phyloP scores from a whole-genome alignment of 306 rosid species.

The Prunus davidiana region DNA sequence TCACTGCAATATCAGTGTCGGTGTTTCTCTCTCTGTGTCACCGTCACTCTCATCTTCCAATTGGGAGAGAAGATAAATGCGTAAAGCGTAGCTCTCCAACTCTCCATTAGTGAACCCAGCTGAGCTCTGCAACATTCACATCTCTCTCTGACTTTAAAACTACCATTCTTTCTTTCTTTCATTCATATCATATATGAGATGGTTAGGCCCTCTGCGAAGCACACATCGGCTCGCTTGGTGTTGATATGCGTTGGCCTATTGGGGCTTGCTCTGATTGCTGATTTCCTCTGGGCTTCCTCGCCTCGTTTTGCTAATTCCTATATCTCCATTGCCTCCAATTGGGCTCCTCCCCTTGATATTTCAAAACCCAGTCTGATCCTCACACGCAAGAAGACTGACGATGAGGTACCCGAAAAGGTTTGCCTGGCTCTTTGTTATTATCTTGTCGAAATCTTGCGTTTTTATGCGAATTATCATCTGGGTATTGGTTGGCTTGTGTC shows the following conservation, averaged over 20 bases:
- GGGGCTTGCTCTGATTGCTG: slow-evolving; percentile 68
- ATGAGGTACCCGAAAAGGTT: slow-evolving; percentile 24
- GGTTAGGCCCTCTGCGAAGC: slow-evolving; percentile 70
- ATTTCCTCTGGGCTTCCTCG: slow-evolving; percentile 80
- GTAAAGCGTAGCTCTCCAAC: not conserved
- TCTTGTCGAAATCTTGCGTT: not conserved
- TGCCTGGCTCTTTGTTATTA: not conserved
- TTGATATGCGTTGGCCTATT: slow-evolving; percentile 56
- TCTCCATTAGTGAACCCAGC: not conserved
- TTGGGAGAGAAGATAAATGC: not conserved
- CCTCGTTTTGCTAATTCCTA: slow-evolving; percentile 27
- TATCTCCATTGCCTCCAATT: slow-evolving; percentile 28
- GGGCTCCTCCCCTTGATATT: slow-evolving; percentile 26
- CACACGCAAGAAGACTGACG: slow-evolving; percentile 17
- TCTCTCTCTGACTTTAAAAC: not conserved
- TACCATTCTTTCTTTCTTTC: not conserved
- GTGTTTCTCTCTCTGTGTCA: not conserved
- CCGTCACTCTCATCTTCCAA: not conserved
- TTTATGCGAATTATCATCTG: not conserved
- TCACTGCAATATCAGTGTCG: not conserved
- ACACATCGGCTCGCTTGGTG: slow-evolving; percentile 51
- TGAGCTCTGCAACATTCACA: not conserved
- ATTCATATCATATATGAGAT: slow-evolving; percentile 23
- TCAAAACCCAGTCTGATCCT: slow-evolving; percentile 20
- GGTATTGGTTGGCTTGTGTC: slow-evolving; percentile 2